A percentile compares a stretch with the other conserved stretches of the same genome.
phyloP scores from a whole-genome alignment of 2,329 filamentous ascomycete genomes.

The Fusarium sp. region DNA sequence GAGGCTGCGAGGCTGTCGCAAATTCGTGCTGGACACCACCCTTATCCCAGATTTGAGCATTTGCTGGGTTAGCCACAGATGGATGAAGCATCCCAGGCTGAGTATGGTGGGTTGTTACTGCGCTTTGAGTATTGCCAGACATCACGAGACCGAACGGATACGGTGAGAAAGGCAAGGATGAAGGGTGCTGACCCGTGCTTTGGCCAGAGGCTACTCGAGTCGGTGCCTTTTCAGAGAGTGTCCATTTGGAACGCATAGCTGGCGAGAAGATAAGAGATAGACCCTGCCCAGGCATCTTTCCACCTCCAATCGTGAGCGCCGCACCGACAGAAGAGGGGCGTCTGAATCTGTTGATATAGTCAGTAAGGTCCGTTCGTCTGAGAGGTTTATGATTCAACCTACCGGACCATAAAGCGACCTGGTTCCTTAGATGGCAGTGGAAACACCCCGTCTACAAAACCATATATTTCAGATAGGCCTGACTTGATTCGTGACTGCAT shows the following conservation, averaged over 20 bases:
- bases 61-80: conserved; percentile 11
- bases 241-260: conserved; percentile 51
- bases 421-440: conserved; percentile 22
- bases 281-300: conserved; percentile 43
- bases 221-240: conserved; percentile 4
- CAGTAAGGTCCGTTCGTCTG: neutral
- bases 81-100: conserved; percentile 22
- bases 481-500: conserved; percentile 47
- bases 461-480: conserved; percentile 47
- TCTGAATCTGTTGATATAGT: conserved; percentile 42
- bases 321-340: conserved; percentile 44
- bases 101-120: conserved; percentile 1
- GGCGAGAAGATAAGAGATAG: conserved; percentile 47
- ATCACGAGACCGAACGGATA: conserved; percentile 12
- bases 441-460: conserved; percentile 49
- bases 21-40: conserved; percentile 21
- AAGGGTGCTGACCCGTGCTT: conserved; percentile 3
- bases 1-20: conserved; percentile 9
- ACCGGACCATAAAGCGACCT: conserved; percentile 48
- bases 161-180: conserved; percentile 5
- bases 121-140: neutral
- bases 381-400: conserved; percentile 9
- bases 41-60: conserved; percentile 1
- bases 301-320: conserved; percentile 43
- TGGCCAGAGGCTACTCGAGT: neutral